A percentile compares a stretch with the other conserved stretches of the same genome.
phyloP scores from a whole-genome alignment of 495 filamentous ascomycete species.

The Elaphomyces granulatus region DNA sequence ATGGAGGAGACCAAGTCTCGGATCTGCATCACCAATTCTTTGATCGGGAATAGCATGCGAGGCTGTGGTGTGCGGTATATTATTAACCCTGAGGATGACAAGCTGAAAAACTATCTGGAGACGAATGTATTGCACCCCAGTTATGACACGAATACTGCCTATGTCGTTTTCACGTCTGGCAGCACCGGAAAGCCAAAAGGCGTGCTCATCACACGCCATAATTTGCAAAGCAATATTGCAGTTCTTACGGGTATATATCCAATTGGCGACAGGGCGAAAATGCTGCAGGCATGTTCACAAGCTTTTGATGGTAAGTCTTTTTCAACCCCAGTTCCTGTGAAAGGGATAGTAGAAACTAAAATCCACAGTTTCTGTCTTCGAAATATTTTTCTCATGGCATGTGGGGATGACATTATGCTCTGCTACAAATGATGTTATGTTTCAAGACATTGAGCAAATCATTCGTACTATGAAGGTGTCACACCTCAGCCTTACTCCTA shows the following conservation, averaged over 20 bases:
- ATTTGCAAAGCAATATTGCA: slow-evolving; percentile 53
- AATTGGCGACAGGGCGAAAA: slow-evolving; percentile 24
- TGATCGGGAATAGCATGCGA: slow-evolving; percentile 3
- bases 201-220: slow-evolving; percentile 51
- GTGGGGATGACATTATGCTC: slow-evolving; percentile 60
- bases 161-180: slow-evolving; percentile 53
- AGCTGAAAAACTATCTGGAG: slow-evolving; percentile 14
- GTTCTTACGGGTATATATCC: slow-evolving; percentile 47
- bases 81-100: slow-evolving; percentile 22
- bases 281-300: slow-evolving; percentile 61
- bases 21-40: slow-evolving; percentile 30
- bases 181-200: slow-evolving; percentile 56
- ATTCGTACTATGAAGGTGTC: slow-evolving; percentile 47
- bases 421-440: slow-evolving; percentile 47
- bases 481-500: slow-evolving; percentile 66
- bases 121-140: slow-evolving; percentile 14
- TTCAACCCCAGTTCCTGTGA: no score
- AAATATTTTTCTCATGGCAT: slow-evolving; percentile 66
- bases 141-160: slow-evolving; percentile 21
- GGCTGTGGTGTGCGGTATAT: slow-evolving; percentile 9
- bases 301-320: slow-evolving; percentile 51
- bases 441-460: slow-evolving; percentile 44
- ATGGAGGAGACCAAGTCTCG: slow-evolving; percentile 35
- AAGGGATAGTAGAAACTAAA: no score
- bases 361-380: slow-evolving; percentile 56